A percentile compares a stretch with the other conserved stretches of the same genome.
Conservation (phyloP, 208 protist species). For the Phytomonas sp. region DNA sequence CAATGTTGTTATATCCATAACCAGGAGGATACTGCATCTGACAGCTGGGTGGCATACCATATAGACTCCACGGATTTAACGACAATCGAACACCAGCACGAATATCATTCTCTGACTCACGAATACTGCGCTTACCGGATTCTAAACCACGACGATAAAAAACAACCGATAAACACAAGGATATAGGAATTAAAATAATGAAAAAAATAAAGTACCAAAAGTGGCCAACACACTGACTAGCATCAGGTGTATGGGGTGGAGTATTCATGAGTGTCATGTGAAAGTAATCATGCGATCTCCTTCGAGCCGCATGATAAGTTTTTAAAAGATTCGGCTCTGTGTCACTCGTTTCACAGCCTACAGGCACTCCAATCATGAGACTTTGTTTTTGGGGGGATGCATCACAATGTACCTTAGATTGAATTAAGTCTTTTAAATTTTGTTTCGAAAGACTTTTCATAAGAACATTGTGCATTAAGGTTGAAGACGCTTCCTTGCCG, state of each 20-base stretch:
- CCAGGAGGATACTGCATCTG: neutral
- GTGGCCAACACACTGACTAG: slow-evolving; percentile 30
- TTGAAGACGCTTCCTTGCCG: neutral
- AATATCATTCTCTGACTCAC: slow-evolving; percentile 51
- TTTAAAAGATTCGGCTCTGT: slow-evolving; percentile 33
- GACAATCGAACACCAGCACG: slow-evolving; percentile 45
- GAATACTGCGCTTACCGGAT: slow-evolving; percentile 37
- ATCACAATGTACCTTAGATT: neutral
- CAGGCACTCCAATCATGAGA: slow-evolving; percentile 27
- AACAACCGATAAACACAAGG: slow-evolving; percentile 38
- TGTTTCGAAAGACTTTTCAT: neutral
- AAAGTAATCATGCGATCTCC: slow-evolving; percentile 31
- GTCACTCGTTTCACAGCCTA: slow-evolving; percentile 33
- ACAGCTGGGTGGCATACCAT: slow-evolving; percentile 1
- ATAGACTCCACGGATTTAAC: slow-evolving; percentile 11
- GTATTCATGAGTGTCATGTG: slow-evolving; percentile 19
- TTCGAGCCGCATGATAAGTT: slow-evolving; percentile 26
- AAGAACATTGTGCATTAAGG: neutral
- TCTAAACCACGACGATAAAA: slow-evolving; percentile 38
- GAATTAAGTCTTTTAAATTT: neutral
- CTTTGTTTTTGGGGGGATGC: slow-evolving; percentile 20
- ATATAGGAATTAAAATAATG: slow-evolving; percentile 57
- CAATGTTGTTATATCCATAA: neutral
- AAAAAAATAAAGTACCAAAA: slow-evolving; percentile 84
- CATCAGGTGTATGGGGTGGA: neutral